phyloP scores from a whole-genome alignment of 2,329 filamentous ascomycete genomes.

The Diaporthe sp. region DNA sequence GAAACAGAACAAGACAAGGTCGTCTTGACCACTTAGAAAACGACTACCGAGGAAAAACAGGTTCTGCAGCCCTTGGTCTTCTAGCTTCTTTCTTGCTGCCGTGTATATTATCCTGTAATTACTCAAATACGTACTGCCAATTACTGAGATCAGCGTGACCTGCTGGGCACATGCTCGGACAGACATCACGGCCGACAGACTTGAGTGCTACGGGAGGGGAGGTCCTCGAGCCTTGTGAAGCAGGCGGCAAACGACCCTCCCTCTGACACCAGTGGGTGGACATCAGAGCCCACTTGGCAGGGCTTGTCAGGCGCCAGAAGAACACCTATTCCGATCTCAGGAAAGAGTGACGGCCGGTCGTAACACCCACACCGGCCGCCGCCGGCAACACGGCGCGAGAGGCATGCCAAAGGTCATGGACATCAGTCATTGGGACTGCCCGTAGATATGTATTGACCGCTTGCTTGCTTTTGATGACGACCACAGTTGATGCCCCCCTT shows the following conservation, averaged over 20 bases:
- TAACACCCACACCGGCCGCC: neutral
- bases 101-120: neutral
- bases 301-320: neutral
- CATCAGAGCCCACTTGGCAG: neutral
- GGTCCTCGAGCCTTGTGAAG: neutral
- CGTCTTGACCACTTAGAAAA: neutral
- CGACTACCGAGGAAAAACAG: neutral
- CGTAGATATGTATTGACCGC: constrained; percentile 28
- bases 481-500: constrained; percentile 1
- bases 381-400: neutral
- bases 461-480: constrained; percentile 30
- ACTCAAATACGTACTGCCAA: neutral
- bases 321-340: neutral
- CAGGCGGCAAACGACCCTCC: neutral
- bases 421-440: neutral
- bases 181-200: neutral
- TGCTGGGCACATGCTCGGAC: neutral
- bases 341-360: neutral
- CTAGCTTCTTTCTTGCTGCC: neutral
- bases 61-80: neutral
- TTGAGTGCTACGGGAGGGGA: neutral
- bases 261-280: neutral
- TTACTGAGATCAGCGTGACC: neutral
- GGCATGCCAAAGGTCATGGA: constrained; percentile 7
- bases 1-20: neutral